A percentile compares a stretch with the other conserved stretches of the same genome.
Conservation (phyloP, 2,329 filamentous ascomycete genomes). For the Aspergillus fumigatiaffinis region DNA sequence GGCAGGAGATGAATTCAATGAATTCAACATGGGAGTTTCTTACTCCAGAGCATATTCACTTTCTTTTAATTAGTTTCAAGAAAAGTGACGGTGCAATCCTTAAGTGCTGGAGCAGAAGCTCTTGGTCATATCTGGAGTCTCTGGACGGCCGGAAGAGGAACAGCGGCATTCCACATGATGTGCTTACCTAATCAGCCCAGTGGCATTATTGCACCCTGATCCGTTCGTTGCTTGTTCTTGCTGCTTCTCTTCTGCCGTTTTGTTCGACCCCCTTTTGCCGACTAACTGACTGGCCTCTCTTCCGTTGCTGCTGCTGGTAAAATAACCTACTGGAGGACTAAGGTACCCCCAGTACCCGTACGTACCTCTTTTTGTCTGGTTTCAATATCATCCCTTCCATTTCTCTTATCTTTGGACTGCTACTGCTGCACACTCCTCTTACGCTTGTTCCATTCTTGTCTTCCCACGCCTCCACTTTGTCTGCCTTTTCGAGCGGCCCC, state of each 20-base stretch:
- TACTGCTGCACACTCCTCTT: conserved; percentile 18
- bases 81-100: no score
- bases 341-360: neutral
- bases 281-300: conserved; percentile 15
- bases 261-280: conserved; percentile 1
- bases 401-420: conserved; percentile 9
- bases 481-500: conserved; percentile 13
- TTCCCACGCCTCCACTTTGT: conserved; percentile 26
- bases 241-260: conserved; percentile 2
- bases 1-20: neutral
- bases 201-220: neutral
- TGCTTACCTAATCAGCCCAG: neutral
- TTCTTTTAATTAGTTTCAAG: neutral
- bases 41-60: neutral
- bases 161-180: conserved; percentile 4
- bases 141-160: conserved; percentile 6
- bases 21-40: neutral
- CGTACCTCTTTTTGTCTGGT: conserved; percentile 9
- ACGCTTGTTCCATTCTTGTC: conserved; percentile 22
- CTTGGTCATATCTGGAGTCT: neutral
- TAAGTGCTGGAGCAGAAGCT: neutral
- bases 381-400: conserved; percentile 7
- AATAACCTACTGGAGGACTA: conserved; percentile 10
- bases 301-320: conserved; percentile 15
- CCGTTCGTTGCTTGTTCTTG: neutral